Base-by-base conservation (phyloP, 495 filamentous ascomycete species). In the Hypoxylon cercidicola region DNA sequence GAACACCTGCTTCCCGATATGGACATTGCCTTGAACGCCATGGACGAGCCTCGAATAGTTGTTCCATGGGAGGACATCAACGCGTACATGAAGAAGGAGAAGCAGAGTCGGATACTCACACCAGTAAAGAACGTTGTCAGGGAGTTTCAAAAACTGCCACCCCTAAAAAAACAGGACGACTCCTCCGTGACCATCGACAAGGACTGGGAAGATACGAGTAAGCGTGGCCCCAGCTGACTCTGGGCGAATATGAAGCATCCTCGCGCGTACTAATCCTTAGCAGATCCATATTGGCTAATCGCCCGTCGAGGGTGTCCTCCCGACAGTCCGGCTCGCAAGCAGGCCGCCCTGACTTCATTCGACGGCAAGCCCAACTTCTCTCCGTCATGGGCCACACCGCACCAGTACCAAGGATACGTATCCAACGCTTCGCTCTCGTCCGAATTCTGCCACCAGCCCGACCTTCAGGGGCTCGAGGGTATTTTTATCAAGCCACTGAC, bases 21-120 rank as follows among this genome's bases (percentile, higher is more conserved):
- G 85, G 87, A 90, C 62, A 79, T 91, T 45, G 83, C 88, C 4
- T 79, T 90, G 68, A 91, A 91, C 66, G 77, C 81, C 1, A 83
- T 89, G 78, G 89, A 91, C 65, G 87, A 91, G 68, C 89, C 89
- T 21, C 76, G 89, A 43, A 72, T 91, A 2, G 81, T 90, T 6
- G 84, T 86, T 1, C 83, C 86, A 15, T 90, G 86, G 83, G 88
- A 91, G 55, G 80, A 84, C 9, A 84, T 91, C 45, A 81, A 87
- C 53, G 75, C 68, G 5, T 79, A 84, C 28, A 80, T 91, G 72
- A 74, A 75, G 28, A 74, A 78, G 25, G 89, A 89, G 43, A 77
- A 78, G 47, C 72, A 79, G 40, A 81, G 77, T 1, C 78, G 84
- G 18, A 71, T 60, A 7, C 69, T 88, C 18, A 64, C 62, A 32